A percentile compares a stretch with the other conserved stretches of the same genome.
Conservation (phyloP, 2,329 filamentous ascomycete species). For the Epichloe sp. region DNA sequence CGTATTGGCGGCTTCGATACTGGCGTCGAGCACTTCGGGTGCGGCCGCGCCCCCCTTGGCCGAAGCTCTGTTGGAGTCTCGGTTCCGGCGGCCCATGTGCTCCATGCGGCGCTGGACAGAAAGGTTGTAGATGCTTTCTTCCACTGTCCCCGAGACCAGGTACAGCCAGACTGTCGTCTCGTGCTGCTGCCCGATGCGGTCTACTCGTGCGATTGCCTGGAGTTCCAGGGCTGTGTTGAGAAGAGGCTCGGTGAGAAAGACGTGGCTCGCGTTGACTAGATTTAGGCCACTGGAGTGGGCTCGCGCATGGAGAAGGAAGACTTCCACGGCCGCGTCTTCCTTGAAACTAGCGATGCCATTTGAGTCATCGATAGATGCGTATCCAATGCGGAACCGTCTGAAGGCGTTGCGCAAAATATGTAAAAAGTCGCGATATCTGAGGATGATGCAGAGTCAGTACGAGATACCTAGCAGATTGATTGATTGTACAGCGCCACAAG, state of each 20-base stretch:
- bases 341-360: constrained; percentile 67
- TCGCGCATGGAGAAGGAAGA: constrained; percentile 79
- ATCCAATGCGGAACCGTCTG: constrained; percentile 56
- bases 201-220: constrained; percentile 87
- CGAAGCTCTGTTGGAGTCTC: constrained; percentile 18
- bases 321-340: constrained; percentile 58
- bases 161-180: constrained; percentile 94
- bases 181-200: constrained; percentile 81
- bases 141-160: constrained; percentile 78
- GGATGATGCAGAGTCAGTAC: constrained; percentile 9
- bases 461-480: too few relatives aligned
- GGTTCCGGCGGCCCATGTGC: constrained; percentile 46
- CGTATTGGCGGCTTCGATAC: constrained; percentile 73
- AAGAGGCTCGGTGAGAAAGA: constrained; percentile 87
- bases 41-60: constrained; percentile 25
- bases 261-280: constrained; percentile 82
- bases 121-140: constrained; percentile 82
- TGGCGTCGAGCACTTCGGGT: constrained; percentile 40
- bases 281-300: constrained; percentile 83
- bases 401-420: constrained; percentile 61
- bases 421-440: constrained; percentile 60
- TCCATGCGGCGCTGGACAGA: constrained; percentile 67
- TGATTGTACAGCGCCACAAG: not conserved
- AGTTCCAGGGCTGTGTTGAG: constrained; percentile 89
- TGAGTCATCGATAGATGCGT: constrained; percentile 53